Evolutionary conservation across 2,329 filamentous ascomycete genomes (phyloP).

Genomic region (Myriangium duriaei): DNA sequence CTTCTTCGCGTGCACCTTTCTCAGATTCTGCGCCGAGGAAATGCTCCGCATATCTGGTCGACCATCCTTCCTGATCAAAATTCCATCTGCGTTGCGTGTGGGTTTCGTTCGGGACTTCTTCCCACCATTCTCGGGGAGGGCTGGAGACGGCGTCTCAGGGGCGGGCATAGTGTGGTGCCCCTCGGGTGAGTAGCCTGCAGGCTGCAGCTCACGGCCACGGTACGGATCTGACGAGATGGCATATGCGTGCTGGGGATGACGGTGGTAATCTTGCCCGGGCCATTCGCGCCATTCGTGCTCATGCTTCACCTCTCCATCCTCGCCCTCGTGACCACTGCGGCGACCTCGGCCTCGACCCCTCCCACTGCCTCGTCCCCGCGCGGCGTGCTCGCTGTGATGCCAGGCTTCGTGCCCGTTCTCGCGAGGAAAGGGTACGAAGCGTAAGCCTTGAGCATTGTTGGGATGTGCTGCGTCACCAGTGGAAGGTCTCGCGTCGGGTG

Average conservation of each 20-base stretch:
- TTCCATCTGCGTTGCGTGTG: conserved; percentile 36
- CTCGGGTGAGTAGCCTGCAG: conserved; percentile 6
- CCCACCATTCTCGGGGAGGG: conserved; percentile 4
- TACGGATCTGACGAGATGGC: conserved; percentile 5
- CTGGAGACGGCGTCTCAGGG: conserved; percentile 6
- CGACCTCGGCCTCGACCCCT: background rate
- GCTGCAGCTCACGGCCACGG: conserved; percentile 6
- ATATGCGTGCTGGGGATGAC: conserved; percentile 6
- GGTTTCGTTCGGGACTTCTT: conserved; percentile 41
- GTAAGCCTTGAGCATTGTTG: conserved; percentile 18
- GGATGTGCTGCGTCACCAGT: conserved; percentile 21
- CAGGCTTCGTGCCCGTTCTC: conserved; percentile 7
- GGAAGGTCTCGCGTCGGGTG: conserved; percentile 4
- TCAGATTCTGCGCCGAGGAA: conserved; percentile 39
- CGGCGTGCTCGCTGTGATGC: conserved; percentile 4
- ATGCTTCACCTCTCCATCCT: conserved; percentile 14
- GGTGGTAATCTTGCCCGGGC: conserved; percentile 2
- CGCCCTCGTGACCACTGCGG: conserved; percentile 17
- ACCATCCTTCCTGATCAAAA: conserved; percentile 40
- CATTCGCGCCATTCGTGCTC: conserved; percentile 2
- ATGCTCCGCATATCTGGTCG: conserved; percentile 39
- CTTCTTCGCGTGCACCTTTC: conserved; percentile 39
- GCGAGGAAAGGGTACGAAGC: conserved; percentile 17
- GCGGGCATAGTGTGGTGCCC: conserved; percentile 11
- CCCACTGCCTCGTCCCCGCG: background rate